Conservation (phyloP, 2,329 filamentous ascomycete genomes). For the Trichoderma semiorbis region DNA sequence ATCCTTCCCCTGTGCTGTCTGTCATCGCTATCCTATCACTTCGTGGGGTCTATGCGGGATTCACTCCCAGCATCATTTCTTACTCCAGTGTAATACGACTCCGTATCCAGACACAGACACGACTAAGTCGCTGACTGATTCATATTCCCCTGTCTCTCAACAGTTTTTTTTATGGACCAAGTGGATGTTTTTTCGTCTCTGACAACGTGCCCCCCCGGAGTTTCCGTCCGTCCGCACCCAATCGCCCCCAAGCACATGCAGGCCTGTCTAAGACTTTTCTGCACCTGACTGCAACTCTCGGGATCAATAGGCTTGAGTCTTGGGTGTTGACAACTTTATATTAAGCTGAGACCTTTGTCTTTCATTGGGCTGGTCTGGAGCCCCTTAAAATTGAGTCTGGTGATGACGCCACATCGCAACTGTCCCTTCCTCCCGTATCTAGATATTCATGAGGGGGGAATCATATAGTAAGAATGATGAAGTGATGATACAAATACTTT, state of each 20-base stretch:
- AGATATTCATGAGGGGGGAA: conserved; percentile 4
- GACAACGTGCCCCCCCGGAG: not conserved
- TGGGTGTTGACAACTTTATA: not conserved
- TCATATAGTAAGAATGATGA: not conserved
- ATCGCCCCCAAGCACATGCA: not conserved
- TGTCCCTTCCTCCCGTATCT: not conserved
- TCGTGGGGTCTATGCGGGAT: not conserved
- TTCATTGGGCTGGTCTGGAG: not conserved
- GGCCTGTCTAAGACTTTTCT: not conserved
- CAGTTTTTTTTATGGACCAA: not conserved
- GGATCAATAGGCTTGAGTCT: not conserved
- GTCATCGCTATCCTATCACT: not conserved
- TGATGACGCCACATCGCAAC: not conserved
- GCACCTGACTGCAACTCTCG: not conserved
- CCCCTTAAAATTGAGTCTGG: not conserved
- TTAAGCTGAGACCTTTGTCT: not conserved
- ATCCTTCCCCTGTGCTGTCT: not conserved
- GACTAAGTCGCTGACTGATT: not conserved
- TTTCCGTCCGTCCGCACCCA: not conserved
- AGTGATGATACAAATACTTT: conserved; percentile 8
- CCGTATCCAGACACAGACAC: not conserved
- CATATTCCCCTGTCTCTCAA: not conserved
- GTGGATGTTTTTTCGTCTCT: not conserved
- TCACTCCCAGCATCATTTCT: not conserved
- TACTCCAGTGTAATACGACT: not conserved